Percentiles rank a stretch among this genome's conserved stretches.
phyloP scores from a whole-genome alignment of 1,284 basidiomycete species.

The Anthracocystis walkeri region DNA sequence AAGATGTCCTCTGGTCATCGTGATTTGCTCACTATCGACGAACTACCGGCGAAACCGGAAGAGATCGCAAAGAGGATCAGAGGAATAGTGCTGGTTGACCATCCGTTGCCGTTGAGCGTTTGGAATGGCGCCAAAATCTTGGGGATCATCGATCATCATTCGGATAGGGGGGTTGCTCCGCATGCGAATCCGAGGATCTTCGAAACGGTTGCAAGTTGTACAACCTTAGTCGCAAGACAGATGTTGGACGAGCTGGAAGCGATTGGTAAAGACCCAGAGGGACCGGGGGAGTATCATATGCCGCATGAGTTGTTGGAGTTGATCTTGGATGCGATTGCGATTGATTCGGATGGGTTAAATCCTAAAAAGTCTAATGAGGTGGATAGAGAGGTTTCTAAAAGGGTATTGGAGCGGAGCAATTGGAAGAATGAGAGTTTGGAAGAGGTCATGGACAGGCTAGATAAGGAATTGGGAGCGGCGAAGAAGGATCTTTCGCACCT shows the following conservation, averaged over 20 bases:
- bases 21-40: conserved; percentile 70
- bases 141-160: conserved; percentile 69
- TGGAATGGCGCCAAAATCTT: conserved; percentile 62
- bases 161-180: conserved; percentile 62
- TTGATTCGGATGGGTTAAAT: conserved; percentile 62
- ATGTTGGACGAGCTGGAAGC: conserved; percentile 64
- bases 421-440: conserved; percentile 43
- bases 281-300: conserved; percentile 58
- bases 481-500: conserved; percentile 66
- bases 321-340: conserved; percentile 61
- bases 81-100: conserved; percentile 70
- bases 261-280: conserved; percentile 28
- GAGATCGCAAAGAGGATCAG: conserved; percentile 60
- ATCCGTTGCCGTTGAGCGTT: conserved; percentile 64
- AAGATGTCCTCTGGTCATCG: conserved; percentile 68
- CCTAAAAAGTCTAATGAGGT: conserved; percentile 40
- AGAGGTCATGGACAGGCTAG: conserved; percentile 62
- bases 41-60: conserved; percentile 66
- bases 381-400: conserved; percentile 31
- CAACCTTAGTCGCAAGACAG: conserved; percentile 63
- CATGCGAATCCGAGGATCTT: conserved; percentile 64
- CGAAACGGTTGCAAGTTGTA: conserved; percentile 62
- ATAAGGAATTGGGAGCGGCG: conserved; percentile 60
- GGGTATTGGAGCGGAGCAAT: conserved; percentile 47
- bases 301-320: conserved; percentile 64